Evolutionary conservation across 805 yeast genomes (phyloP).

Genomic region (Saturnispora quitensis): DNA sequence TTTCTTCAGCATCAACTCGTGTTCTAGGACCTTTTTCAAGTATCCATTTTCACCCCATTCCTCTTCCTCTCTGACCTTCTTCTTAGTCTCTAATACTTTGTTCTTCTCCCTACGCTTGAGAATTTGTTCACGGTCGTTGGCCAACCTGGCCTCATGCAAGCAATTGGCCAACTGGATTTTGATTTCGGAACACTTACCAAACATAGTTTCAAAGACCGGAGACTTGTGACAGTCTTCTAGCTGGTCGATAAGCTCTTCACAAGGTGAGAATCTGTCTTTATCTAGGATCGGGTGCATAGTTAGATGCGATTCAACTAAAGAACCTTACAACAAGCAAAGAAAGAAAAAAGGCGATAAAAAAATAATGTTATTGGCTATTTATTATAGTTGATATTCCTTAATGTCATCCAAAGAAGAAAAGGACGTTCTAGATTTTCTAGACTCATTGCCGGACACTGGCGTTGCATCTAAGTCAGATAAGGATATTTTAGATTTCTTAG

Average conservation of each 20-base stretch:
- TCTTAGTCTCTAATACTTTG: slow-evolving; percentile 43
- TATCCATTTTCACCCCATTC: slow-evolving; percentile 69
- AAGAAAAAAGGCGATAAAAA: not conserved
- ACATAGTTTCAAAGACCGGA: slow-evolving; percentile 56
- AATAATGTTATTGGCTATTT: not conserved
- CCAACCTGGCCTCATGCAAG: slow-evolving; percentile 65
- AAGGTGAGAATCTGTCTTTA: slow-evolving; percentile 35
- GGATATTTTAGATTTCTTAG: slow-evolving; percentile 48
- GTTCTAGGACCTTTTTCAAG: slow-evolving; percentile 54
- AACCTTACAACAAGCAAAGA: not conserved
- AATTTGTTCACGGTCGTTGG: slow-evolving; percentile 48
- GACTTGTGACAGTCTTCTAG: slow-evolving; percentile 79
- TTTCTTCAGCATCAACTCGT: slow-evolving; percentile 31
- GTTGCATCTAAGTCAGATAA: slow-evolving; percentile 34
- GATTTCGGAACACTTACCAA: slow-evolving; percentile 79
- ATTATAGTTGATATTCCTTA: not conserved
- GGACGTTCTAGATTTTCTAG: slow-evolving; percentile 72
- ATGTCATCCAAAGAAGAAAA: slow-evolving; percentile 35
- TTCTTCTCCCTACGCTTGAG: slow-evolving; percentile 47
- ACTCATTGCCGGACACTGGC: slow-evolving; percentile 49
- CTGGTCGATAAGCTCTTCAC: slow-evolving; percentile 76
- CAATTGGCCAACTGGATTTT: slow-evolving; percentile 75
- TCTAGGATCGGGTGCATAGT: slow-evolving; percentile 24
- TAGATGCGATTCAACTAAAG: not conserved
- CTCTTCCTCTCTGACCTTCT: slow-evolving; percentile 64